Evolutionary conservation across 192 early-diverging fungal genomes (phyloP), one percentile per base, ranked within the genome.

Genomic region (Coemansia sp.): DNA sequence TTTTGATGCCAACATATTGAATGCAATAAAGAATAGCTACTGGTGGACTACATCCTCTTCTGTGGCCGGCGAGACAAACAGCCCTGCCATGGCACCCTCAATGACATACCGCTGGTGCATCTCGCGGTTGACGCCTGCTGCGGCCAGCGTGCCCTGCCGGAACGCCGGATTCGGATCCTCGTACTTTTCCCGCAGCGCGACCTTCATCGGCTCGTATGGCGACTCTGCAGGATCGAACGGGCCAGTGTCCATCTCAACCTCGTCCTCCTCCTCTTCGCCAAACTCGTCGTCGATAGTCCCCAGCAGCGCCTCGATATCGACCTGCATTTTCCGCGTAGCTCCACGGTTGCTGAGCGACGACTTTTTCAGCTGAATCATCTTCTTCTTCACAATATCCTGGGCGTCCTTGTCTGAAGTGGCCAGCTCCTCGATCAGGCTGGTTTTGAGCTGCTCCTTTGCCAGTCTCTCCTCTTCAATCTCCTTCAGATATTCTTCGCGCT

Each of bases 381-480:
- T 67, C 25, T 47, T 48, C 47, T 67, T 66, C 46, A 74, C 63
- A 67, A 80, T 80, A 5, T 80, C 77, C 54, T 67, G 69, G 25
- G 67, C 71, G 29, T 69, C 67, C 58, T 74, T 80, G 47, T 73
- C 65, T 7, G 77, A 80, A 4, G 64, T 67, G 1, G 77, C 77
- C 25, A 96, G 69, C 66, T 92, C 86, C n/a, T 86, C 67, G 29
- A 96, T 90, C 28, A 94, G 53, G 23, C 77, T 85, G 27, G 82
- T 76, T 50, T 89, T 84, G 28, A 89, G 88, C 49, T 84, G 62
- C 42, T 80, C 77, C 54, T 89, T 91, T 25, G 80, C 72, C 27
- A 77, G 80, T 55, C 82, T 66, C 54, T 94, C 91, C 16, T 92
- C 89, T 42, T 88, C 81, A n/a, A 87, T 71, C 60, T 89, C 81